Conservation (phyloP, 2,329 filamentous ascomycete genomes). For the Phoma sp. region DNA sequence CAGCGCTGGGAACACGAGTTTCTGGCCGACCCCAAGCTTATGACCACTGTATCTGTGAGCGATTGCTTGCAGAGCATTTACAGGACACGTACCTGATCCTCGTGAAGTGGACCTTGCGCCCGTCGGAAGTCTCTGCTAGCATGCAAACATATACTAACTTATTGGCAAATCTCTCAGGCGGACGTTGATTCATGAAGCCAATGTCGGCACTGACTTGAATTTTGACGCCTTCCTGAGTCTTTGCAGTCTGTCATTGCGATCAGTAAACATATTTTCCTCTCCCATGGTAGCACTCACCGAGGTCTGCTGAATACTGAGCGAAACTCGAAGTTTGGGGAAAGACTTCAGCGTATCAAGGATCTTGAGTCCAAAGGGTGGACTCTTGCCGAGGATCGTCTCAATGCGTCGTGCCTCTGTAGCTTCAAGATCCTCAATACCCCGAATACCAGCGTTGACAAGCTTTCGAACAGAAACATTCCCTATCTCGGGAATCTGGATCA, state of each 20-base stretch:
- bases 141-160: constrained; percentile 73
- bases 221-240: constrained; percentile 53
- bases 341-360: constrained; percentile 67
- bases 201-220: constrained; percentile 70
- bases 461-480: constrained; percentile 78
- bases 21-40: constrained; percentile 67
- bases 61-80: not conserved
- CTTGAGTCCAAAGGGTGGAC: constrained; percentile 81
- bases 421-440: constrained; percentile 72
- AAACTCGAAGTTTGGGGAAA: constrained; percentile 73
- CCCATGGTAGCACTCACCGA: constrained; percentile 45
- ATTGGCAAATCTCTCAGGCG: constrained; percentile 66
- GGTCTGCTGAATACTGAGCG: constrained; percentile 55
- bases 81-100: constrained; percentile 57
- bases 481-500: constrained; percentile 82
- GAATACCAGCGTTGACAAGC: constrained; percentile 73
- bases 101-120: constrained; percentile 71
- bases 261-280: rapidly evolving
- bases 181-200: constrained; percentile 71
- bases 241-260: constrained; percentile 23
- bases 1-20: constrained; percentile 64
- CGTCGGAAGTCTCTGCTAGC: constrained; percentile 73
- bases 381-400: constrained; percentile 76
- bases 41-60: constrained; percentile 61
- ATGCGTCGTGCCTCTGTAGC: constrained; percentile 72